Conservation (phyloP, 2,329 filamentous ascomycete species). For the Aspergillus bombycis region DNA sequence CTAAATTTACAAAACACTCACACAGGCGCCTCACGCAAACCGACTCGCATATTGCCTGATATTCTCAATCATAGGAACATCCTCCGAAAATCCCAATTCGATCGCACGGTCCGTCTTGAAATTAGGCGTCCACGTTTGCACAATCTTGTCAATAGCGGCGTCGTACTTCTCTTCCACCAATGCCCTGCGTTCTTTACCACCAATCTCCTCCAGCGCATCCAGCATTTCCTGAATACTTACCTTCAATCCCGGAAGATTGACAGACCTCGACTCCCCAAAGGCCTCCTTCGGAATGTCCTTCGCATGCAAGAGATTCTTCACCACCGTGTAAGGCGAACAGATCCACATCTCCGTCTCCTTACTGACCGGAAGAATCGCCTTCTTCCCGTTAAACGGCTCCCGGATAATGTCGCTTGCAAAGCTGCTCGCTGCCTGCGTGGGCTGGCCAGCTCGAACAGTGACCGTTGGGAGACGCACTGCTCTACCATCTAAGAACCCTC, state of each 20-base stretch:
- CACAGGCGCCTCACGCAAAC: constrained; percentile 27
- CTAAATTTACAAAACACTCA: not conserved
- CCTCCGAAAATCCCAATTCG: constrained; percentile 49
- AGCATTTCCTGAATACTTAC: constrained; percentile 64
- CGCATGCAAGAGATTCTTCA: constrained; percentile 58
- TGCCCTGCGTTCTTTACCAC: constrained; percentile 57
- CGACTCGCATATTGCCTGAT: constrained; percentile 42
- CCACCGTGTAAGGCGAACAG: constrained; percentile 57
- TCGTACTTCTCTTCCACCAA: constrained; percentile 60
- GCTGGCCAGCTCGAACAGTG: constrained; percentile 54
- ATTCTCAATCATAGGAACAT: constrained; percentile 46
- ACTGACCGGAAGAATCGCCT: constrained; percentile 55
- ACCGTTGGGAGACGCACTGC: constrained; percentile 55
- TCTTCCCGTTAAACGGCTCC: constrained; percentile 55
- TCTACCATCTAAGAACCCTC: constrained; percentile 52
- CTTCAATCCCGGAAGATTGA: constrained; percentile 59
- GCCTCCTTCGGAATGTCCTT: constrained; percentile 54
- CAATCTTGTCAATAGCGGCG: constrained; percentile 57
- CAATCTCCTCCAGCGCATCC: constrained; percentile 60
- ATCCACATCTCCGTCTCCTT: constrained; percentile 61
- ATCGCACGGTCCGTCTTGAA: constrained; percentile 60
- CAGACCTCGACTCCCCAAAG: constrained; percentile 57
- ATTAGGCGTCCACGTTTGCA: constrained; percentile 63
- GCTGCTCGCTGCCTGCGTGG: constrained; percentile 55
- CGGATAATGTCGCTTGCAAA: constrained; percentile 59